Evolutionary conservation across 164 flowering plant species (phyloP).

Genomic region (Magnolia sinica): DNA sequence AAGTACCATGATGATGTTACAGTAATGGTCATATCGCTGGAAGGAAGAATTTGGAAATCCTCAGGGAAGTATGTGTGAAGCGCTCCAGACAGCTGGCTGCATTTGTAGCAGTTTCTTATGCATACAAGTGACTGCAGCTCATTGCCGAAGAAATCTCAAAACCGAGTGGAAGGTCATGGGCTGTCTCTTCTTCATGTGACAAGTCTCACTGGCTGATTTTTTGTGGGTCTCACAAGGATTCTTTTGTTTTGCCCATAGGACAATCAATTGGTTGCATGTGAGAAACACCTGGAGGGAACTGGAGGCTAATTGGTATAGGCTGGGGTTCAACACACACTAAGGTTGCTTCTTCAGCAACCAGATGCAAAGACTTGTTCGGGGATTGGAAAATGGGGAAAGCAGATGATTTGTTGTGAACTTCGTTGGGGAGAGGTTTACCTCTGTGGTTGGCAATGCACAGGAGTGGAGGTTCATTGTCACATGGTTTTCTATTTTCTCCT

Average conservation of each 20-base stretch:
- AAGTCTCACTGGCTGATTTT: constrained; percentile 22
- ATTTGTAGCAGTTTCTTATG: constrained; percentile 8
- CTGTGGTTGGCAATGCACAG: constrained; percentile 15
- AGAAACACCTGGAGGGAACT: constrained; percentile 6
- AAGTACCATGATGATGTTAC: constrained; percentile 99
- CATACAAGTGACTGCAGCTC: not conserved
- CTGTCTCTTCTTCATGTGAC: not conserved
- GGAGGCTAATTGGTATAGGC: constrained; percentile 13
- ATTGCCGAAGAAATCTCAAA: constrained; percentile 10
- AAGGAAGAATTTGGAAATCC: constrained; percentile 98
- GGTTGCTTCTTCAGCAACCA: constrained; percentile 7
- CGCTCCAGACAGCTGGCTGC: not conserved
- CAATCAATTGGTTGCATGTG: not conserved
- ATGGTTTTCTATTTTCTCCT: constrained; percentile 6
- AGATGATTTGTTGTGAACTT: constrained; percentile 14
- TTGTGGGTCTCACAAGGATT: constrained; percentile 20
- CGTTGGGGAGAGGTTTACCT: constrained; percentile 8
- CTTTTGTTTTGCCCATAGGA: constrained; percentile 4
- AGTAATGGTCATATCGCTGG: constrained; percentile 93
- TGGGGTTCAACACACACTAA: constrained; percentile 19
- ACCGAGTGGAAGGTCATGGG: not conserved
- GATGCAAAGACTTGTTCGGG: constrained; percentile 12
- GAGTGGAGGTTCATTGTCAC: constrained; percentile 17
- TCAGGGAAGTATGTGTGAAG: constrained; percentile 81
- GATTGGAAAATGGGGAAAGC: constrained; percentile 14